These are phyloP conservation scores for Monosporascus sp. DNA, from an alignment of 2,329 filamentous ascomycete species.

Conservation along the genomic window DNA sequence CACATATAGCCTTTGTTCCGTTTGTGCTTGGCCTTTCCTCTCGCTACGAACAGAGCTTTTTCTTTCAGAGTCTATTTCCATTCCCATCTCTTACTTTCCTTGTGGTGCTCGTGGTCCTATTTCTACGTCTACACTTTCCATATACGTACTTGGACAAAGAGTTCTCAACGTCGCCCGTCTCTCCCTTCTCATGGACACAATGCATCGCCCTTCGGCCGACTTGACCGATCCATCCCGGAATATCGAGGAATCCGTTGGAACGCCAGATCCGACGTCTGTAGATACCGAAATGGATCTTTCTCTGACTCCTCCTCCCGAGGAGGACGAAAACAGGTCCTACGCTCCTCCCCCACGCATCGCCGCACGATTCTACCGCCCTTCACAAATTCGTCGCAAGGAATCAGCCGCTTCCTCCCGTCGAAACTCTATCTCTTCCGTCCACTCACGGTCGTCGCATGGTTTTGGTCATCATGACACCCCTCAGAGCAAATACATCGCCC, in stretches of 20 bases:
- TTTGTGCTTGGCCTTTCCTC: too few species aligned
- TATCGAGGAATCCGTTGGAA: constrained; percentile 29
- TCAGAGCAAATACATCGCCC: constrained; percentile 72
- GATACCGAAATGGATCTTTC: constrained; percentile 27
- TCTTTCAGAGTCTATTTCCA: neutral
- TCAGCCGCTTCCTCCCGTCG: constrained; percentile 74
- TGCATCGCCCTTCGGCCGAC: constrained; percentile 39
- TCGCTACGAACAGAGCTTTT: too few species aligned
- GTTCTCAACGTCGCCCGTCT: neutral
- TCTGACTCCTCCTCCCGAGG: constrained; percentile 23
- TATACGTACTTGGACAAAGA: constrained; percentile 2
- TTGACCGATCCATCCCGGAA: constrained; percentile 37
- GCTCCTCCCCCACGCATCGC: constrained; percentile 72
- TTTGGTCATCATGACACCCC: constrained; percentile 48
- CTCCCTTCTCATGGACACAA: constrained; percentile 20
- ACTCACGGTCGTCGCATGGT: constrained; percentile 63
- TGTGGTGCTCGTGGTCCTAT: too few species aligned
- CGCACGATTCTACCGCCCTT: constrained; percentile 69
- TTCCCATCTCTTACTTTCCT: neutral
- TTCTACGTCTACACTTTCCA: neutral
- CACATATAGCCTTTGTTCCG: too few species aligned
- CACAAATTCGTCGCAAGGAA: constrained; percentile 62
- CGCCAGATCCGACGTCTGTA: constrained; percentile 21
- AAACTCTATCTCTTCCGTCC: constrained; percentile 72
- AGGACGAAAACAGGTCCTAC: constrained; percentile 35